Percentiles rank a stretch among this genome's conserved stretches.
Conservation (phyloP, 1,284 basidiomycete genomes). For the Porogramme epimiltina region DNA sequence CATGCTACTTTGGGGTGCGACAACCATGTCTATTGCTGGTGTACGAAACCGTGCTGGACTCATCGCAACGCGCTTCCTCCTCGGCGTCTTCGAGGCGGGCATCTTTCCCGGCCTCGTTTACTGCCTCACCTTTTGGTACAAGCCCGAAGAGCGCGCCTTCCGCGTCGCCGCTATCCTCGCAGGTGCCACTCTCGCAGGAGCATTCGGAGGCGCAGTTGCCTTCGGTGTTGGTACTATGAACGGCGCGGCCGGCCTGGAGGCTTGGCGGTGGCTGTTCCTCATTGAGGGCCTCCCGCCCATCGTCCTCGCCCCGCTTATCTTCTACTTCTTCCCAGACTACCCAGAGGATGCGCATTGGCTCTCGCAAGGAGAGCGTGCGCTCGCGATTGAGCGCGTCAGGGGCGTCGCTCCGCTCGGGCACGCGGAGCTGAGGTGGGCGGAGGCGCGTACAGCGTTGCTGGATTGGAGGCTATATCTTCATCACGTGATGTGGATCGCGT, state of each 20-base stretch:
- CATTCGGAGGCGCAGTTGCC: conserved; percentile 45
- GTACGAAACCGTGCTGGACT: conserved; percentile 36
- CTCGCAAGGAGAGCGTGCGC: conserved; percentile 32
- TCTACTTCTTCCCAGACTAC: conserved; percentile 44
- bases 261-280: conserved; percentile 47
- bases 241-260: conserved; percentile 31
- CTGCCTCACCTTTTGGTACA: conserved; percentile 44
- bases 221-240: conserved; percentile 39
- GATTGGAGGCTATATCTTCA: conserved; percentile 37
- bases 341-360: conserved; percentile 46
- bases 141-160: conserved; percentile 41
- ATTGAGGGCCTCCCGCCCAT: conserved; percentile 48
- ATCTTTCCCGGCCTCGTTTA: conserved; percentile 62
- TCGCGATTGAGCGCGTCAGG: conserved; percentile 31
- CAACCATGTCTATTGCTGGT: conserved; percentile 36
- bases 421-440: conserved; percentile 30
- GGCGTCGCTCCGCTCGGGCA: conserved; percentile 32
- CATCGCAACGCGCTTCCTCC: conserved; percentile 52
- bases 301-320: conserved; percentile 38
- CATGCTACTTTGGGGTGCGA: conserved; percentile 43
- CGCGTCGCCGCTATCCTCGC: conserved; percentile 40
- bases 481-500: conserved; percentile 33
- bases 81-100: conserved; percentile 68
- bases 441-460: conserved; percentile 30
- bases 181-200: conserved; percentile 42